Conservation (phyloP, 2,329 filamentous ascomycete genomes). For the Beauveria bassiana region DNA sequence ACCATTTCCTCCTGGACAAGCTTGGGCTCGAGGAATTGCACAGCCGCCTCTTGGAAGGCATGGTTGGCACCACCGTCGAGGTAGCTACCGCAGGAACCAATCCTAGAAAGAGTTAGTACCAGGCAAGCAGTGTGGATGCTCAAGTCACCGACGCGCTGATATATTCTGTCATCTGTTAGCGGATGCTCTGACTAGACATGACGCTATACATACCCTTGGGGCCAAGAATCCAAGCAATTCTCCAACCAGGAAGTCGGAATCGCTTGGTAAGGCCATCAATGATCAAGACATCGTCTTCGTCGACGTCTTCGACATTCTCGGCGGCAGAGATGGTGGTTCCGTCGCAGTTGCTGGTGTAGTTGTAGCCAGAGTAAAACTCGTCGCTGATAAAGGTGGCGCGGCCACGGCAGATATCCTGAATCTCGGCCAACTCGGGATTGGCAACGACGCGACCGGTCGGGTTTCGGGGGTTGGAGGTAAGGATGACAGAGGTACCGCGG, state of each 20-base stretch:
- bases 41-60: slow-evolving; percentile 88
- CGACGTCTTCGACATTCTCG: slow-evolving; percentile 81
- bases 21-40: slow-evolving; percentile 83
- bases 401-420: slow-evolving; percentile 87
- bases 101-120: slow-evolving; percentile 33
- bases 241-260: slow-evolving; percentile 92
- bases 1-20: slow-evolving; percentile 81
- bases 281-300: slow-evolving; percentile 85
- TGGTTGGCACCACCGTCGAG: slow-evolving; percentile 92
- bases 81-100: slow-evolving; percentile 87
- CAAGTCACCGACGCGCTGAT: slow-evolving; percentile 60
- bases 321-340: slow-evolving; percentile 83
- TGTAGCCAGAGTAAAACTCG: slow-evolving; percentile 95
- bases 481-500: slow-evolving; percentile 76
- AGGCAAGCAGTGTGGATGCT: not conserved
- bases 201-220: slow-evolving; percentile 53
- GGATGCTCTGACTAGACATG: not conserved
- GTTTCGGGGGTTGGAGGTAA: slow-evolving; percentile 93
- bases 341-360: slow-evolving; percentile 89
- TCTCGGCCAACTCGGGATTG: slow-evolving; percentile 78
- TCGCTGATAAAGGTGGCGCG: slow-evolving; percentile 89
- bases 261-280: slow-evolving; percentile 95
- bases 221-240: slow-evolving; percentile 91
- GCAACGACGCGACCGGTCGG: slow-evolving; percentile 83
- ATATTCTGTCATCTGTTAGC: slow-evolving; percentile 51